These are phyloP conservation scores for Nannochloris sp. DNA, from an alignment of 139 green algal species.

Conservation along the genomic window DNA sequence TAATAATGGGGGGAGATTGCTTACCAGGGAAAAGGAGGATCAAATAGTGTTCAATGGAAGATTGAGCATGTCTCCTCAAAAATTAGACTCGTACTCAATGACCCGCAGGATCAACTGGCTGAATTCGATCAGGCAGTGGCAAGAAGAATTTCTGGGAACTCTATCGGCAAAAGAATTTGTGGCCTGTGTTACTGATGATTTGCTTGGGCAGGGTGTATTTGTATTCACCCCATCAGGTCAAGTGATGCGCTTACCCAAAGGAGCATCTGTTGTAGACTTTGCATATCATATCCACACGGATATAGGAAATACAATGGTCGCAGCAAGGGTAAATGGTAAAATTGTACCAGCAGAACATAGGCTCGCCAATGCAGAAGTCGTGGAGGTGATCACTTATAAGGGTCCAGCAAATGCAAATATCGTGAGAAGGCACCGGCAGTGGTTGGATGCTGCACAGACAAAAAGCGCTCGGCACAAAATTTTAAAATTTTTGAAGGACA, in stretches of 20 bases:
- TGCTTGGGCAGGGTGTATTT: constrained; percentile 70
- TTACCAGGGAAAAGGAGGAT: neutral
- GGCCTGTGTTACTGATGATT: constrained; percentile 67
- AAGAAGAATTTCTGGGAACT: constrained; percentile 72
- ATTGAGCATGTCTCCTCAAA: neutral
- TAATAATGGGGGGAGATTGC: neutral
- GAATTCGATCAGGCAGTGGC: constrained; percentile 66
- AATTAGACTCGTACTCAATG: constrained; percentile 22
- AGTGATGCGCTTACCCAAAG: constrained; percentile 66
- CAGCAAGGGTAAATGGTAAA: constrained; percentile 66
- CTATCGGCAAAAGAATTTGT: constrained; percentile 77
- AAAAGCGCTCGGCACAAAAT: constrained; percentile 58
- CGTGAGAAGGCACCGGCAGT: constrained; percentile 32
- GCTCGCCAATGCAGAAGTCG: constrained; percentile 74
- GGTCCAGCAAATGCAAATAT: constrained; percentile 23
- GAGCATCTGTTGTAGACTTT: constrained; percentile 83
- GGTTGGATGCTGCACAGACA: constrained; percentile 36
- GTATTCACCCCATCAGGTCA: constrained; percentile 67
- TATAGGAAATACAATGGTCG: constrained; percentile 72
- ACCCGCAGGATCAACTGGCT: constrained; percentile 56
- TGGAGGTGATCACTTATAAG: constrained; percentile 64
- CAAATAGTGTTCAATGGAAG: neutral
- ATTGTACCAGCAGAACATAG: constrained; percentile 35
- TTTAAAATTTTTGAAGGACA: constrained; percentile 49
- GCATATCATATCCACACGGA: constrained; percentile 79